These are phyloP conservation scores for Arabidopsis arenosa DNA, from an alignment of 345 rosid species.

Conservation along the genomic window DNA sequence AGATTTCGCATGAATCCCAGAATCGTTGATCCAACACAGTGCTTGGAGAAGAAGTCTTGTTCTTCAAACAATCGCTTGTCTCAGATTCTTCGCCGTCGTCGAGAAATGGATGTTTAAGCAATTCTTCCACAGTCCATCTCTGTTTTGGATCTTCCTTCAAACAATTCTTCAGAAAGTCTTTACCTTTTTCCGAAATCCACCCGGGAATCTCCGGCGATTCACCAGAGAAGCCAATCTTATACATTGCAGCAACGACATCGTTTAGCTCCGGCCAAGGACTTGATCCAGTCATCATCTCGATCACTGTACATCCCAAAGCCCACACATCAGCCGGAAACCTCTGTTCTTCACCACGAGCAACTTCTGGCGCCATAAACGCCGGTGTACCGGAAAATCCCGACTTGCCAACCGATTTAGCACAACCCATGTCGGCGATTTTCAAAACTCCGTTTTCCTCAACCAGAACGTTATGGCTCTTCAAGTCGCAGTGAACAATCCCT, in stretches of 20 bases:
- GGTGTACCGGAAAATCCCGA: constrained; percentile 73
- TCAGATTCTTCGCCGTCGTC: constrained; percentile 34
- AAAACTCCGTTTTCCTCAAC: constrained; percentile 54
- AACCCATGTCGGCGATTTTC: constrained; percentile 79
- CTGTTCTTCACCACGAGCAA: constrained; percentile 84
- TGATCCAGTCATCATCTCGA: constrained; percentile 77
- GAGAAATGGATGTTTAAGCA: constrained; percentile 75
- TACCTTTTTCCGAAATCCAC: constrained; percentile 58
- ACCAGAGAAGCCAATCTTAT: constrained; percentile 71
- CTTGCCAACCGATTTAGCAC: constrained; percentile 57
- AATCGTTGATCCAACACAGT: constrained; percentile 71
- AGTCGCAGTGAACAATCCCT: constrained; percentile 78
- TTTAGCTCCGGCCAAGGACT: constrained; percentile 68
- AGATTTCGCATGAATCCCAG: constrained; percentile 61
- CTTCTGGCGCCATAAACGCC: constrained; percentile 92
- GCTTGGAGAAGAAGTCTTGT: constrained; percentile 56
- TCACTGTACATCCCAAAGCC: constrained; percentile 80
- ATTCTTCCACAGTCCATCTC: constrained; percentile 64
- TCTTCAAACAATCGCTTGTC: constrained; percentile 11
- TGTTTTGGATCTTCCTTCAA: constrained; percentile 59
- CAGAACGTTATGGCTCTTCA: constrained; percentile 74
- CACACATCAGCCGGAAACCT: constrained; percentile 79
- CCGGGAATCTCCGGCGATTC: constrained; percentile 67
- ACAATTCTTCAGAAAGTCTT: constrained; percentile 70
- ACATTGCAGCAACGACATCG: constrained; percentile 68